Evolutionary conservation across 176 grass and related monocot species (phyloP), one percentile per base, ranked within the genome.

Genomic region (Eragrostis nindensis): DNA sequence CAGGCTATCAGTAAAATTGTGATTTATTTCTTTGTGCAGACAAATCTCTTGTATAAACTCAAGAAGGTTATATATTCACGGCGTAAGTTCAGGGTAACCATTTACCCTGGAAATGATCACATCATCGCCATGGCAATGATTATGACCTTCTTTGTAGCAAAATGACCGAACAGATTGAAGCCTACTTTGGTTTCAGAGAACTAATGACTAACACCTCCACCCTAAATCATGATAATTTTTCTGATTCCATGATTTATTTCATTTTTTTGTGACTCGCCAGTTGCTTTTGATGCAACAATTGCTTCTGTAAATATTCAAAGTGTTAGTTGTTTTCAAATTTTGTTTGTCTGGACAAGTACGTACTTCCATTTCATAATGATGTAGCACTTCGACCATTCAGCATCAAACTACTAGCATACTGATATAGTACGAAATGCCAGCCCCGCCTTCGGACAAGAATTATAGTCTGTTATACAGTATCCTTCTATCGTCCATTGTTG

Each of bases 31-130:
- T 87, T 52, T 84, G 25, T 87, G 89, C 92, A 93, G 96, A 90
- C 92, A 72, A 89, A 76, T 90, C 90, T 99, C 67, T 62, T 89
- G 76, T 95, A 99, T 76, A 99, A 88, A 82, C 86, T 99, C 47
- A 92, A 84, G 72, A 85, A 99, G 90, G 73, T 75, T 30, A 39
- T 95, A 12, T 95, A 95, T 88, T 93, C 92, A 73, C 84, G 92
- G 76, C 81, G 69, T 27, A 95, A 95, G 69, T 99, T 95, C 72
- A 80, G 92, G 76, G 85, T 93, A 50, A 95, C 96, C 10, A 86
- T 95, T 59, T 95, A 95, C 77, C 96, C 96, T 57, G 91, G 90
- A 95, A 95, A 91, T 55, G 96, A 95, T 85, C 81, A 59, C 62
- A 79, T 93, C 70, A 76, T 99, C 17, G 47, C 88, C 71, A 82